These are phyloP conservation scores for Trichosporon sp. DNA, from an alignment of 1,284 basidiomycete species.

Conservation along the genomic window DNA sequence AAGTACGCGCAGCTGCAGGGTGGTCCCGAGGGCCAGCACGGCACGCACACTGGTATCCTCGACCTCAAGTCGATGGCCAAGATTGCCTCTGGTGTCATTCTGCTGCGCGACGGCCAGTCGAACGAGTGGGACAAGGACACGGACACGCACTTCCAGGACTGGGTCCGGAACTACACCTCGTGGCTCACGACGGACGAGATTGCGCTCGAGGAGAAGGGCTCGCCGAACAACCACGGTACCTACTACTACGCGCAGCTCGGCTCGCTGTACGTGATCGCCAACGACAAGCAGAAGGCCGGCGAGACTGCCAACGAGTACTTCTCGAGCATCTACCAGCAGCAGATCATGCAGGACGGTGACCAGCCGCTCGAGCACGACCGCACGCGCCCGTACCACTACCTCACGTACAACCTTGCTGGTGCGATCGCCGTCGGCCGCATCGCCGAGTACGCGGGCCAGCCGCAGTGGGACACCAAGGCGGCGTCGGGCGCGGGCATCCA, in stretches of 20 bases:
- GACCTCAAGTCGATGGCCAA: conserved; percentile 30
- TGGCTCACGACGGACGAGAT: conserved; percentile 25
- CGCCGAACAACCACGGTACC: conserved; percentile 39
- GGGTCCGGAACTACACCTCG: conserved; percentile 22
- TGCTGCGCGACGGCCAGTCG: conserved; percentile 22
- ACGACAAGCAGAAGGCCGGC: conserved; percentile 27
- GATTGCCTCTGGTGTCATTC: conserved; percentile 23
- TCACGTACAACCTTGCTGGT: conserved; percentile 40
- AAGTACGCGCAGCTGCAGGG: conserved; percentile 63
- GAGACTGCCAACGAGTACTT: conserved; percentile 29
- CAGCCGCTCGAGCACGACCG: conserved; percentile 33
- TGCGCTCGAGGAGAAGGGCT: conserved; percentile 27
- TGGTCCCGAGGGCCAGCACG: conserved; percentile 51
- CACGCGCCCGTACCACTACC: conserved; percentile 43
- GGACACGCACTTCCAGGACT: conserved; percentile 19
- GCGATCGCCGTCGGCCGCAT: conserved; percentile 11
- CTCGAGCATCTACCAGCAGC: conserved; percentile 23
- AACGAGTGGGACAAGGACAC: conserved; percentile 21
- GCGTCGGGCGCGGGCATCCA: conserved; percentile 26
- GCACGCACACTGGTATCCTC: conserved; percentile 28
- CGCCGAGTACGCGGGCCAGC: conserved; percentile 18
- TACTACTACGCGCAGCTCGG: conserved; percentile 41
- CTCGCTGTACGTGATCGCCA: conserved; percentile 31
- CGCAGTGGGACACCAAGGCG: conserved; percentile 26
- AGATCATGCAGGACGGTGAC: conserved; percentile 36